phyloP scores from a whole-genome alignment of 768 basidiomycete species.

The Rhizopogon sp. region DNA sequence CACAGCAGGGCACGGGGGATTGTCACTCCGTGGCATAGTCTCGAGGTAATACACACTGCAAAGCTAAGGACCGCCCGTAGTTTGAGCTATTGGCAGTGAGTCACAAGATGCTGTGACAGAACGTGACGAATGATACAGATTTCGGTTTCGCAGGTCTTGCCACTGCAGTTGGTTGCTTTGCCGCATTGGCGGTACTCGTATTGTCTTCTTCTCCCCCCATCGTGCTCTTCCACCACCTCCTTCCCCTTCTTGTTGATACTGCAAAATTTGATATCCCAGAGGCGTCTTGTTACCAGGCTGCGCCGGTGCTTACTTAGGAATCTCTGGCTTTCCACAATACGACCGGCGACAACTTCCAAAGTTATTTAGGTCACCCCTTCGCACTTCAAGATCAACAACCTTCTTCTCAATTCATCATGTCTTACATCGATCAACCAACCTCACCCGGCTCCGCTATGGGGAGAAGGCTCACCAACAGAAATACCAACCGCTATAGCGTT shows the following conservation, averaged over 20 bases:
- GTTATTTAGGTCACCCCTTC: constrained; percentile 4
- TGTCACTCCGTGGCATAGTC: no score
- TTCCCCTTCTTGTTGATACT: constrained; percentile 31
- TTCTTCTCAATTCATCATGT: constrained; percentile 32
- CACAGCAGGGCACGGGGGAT: no score
- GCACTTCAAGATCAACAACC: constrained; percentile 1
- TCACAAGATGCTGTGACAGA: neutral
- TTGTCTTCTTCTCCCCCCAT: neutral
- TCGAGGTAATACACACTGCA: no score
- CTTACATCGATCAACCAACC: constrained; percentile 55
- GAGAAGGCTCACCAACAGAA: constrained; percentile 82
- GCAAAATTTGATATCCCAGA: constrained; percentile 12
- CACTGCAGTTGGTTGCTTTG: constrained; percentile 5
- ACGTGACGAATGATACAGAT: no score
- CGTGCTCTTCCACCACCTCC: neutral
- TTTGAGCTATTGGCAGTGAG: constrained; percentile 2
- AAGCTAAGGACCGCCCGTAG: neutral
- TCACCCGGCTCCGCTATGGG: constrained; percentile 64
- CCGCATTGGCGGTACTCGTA: neutral
- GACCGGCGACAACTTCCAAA: constrained; percentile 3
- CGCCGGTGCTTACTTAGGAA: constrained; percentile 37
- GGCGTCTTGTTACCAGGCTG: constrained; percentile 18
- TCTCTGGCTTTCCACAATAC: neutral
- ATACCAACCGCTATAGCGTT: constrained; percentile 94
- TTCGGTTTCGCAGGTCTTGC: constrained; percentile 7